Conservation (phyloP, 2,329 filamentous ascomycete genomes). For the Botrytis fabae region DNA sequence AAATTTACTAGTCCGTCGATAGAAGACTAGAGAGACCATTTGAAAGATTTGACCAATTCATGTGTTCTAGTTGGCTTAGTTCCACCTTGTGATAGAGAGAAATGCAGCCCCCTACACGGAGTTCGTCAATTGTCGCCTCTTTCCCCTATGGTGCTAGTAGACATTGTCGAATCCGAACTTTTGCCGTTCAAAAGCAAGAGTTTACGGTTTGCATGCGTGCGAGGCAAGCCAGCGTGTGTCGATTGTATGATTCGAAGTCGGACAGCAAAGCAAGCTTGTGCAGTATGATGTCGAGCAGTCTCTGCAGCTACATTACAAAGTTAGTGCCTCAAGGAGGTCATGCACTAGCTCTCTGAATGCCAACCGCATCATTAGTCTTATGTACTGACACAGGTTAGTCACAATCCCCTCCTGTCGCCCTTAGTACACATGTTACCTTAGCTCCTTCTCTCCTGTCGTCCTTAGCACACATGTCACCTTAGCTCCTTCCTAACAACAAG, state of each 20-base stretch:
- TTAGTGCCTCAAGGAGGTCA: not conserved
- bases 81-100: not conserved
- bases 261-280: not conserved
- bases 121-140: not conserved
- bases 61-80: not conserved
- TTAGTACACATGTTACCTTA: constrained; percentile 6
- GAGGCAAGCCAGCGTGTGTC: not conserved
- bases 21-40: not conserved
- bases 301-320: not conserved
- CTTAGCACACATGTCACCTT: constrained; percentile 4
- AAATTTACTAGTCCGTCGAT: not conserved
- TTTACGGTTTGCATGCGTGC: not conserved
- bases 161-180: not conserved
- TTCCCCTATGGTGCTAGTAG: not conserved
- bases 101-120: not conserved
- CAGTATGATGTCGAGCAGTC: not conserved
- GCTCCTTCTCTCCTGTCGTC: constrained; percentile 20
- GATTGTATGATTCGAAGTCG: not conserved
- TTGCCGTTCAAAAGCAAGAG: not conserved
- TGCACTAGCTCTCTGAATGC: constrained; percentile 14
- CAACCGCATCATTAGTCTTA: not conserved
- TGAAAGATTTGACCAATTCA: not conserved
- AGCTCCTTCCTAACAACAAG: constrained; percentile 28
- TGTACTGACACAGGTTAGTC: not conserved
- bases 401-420: not conserved